Base-by-base conservation (phyloP, 768 basidiomycete genomes). In the Pleurotus tuber-regium region DNA sequence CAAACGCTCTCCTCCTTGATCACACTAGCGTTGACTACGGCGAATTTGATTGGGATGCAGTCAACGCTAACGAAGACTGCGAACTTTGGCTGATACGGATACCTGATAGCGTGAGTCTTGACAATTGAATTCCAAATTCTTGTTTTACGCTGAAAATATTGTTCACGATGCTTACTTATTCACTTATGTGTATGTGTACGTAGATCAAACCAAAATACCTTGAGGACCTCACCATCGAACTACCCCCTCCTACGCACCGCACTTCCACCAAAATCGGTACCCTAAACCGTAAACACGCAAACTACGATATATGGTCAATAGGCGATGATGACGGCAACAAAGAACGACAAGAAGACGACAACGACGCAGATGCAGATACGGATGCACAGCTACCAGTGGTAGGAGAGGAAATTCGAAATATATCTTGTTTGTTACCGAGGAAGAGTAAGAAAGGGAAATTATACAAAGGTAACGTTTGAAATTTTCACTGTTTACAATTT, bases 31-130 rank as follows among this genome's bases (percentile, higher is more conserved):
- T 69, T 11, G 78, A 84, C 52, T 70, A 72, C 1, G 75, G 71
- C 2, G 71, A 74, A 2, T 87, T 87, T 58, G 87, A 89, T 58
- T 90, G 86, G 86, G 84, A 86, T 52, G 66, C 70, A 4, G 54
- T 91, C 4, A 72, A 78, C 9, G 60, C 74, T 2, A 66, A 77
- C 43, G 74, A 84, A 23, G 78, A 89, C 53, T 59, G 80, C 8
- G 87, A 91, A 57, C 58, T 91, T 7, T 89, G 87, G 80, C 66
- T 89, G 10, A 76, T 90, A 29, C 78, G 88, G 9, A 77, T 82
- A 12, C 88, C 88, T 19, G 80, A 84, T 10, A 75, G 75, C 31
- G 88, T 89, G 61, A 53, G 85, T 70, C 18, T 23, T n/a, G 19
- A 38, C 16, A n/a, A 24, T 50, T 8, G 6, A 12, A 21, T 21